Percentiles rank a stretch among this genome's conserved stretches.
phyloP scores from a whole-genome alignment of 2,329 filamentous ascomycete species.

The Beauveria sp. region DNA sequence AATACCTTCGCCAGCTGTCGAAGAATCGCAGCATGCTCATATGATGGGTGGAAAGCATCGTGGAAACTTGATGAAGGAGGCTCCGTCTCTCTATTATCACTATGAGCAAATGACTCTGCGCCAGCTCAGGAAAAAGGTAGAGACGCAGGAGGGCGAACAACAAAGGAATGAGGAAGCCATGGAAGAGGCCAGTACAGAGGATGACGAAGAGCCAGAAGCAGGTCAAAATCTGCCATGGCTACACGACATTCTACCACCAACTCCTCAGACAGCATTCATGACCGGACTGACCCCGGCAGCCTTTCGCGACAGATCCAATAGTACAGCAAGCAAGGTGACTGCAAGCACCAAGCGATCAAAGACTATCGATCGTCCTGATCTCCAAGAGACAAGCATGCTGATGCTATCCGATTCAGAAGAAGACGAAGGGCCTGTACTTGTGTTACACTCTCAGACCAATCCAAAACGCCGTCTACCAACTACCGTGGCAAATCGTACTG shows the following conservation, averaged over 20 bases:
- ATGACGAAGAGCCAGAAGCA: slow-evolving; percentile 10
- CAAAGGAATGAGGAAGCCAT: slow-evolving; percentile 12
- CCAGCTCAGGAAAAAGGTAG: slow-evolving; percentile 27
- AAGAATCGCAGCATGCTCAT: slow-evolving; percentile 17
- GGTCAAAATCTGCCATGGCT: slow-evolving; percentile 9
- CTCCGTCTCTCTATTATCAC: slow-evolving; percentile 48
- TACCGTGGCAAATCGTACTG: not conserved
- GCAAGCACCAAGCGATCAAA: not conserved
- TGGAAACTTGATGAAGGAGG: slow-evolving; percentile 26
- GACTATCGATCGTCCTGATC: not conserved
- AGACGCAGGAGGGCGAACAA: slow-evolving; percentile 15
- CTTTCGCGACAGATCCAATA: not conserved
- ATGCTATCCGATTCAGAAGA: slow-evolving; percentile 9
- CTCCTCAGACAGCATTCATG: not conserved
- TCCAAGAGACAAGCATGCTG: slow-evolving; percentile 7
- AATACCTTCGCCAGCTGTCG: slow-evolving; percentile 18
- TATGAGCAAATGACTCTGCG: slow-evolving; percentile 50
- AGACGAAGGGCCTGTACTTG: not conserved
- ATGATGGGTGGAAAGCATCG: slow-evolving; percentile 20
- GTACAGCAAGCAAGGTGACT: slow-evolving; percentile 1
- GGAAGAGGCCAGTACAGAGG: not conserved
- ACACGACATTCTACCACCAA: not conserved
- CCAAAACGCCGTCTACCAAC: not conserved
- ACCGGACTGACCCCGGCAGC: not conserved
- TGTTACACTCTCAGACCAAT: not conserved